These are phyloP conservation scores for Mycena sp. DNA, from an alignment of 1,284 basidiomycete genomes.

Conservation along the genomic window DNA sequence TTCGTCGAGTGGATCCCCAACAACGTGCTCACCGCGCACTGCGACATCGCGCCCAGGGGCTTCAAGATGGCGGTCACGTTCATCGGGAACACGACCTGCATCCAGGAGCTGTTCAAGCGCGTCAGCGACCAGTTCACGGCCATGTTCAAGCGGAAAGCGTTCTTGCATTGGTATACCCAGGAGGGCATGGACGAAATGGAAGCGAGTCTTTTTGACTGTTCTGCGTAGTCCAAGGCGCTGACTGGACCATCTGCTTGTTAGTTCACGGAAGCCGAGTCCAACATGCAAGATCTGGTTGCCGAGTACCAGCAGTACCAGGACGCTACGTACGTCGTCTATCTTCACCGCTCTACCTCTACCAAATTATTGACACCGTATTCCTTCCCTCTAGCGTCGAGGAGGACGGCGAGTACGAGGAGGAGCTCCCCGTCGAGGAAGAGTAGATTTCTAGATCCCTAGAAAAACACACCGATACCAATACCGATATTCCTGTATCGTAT, in stretches of 20 bases:
- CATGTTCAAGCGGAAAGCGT: conserved; percentile 99
- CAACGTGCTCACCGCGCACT: conserved; percentile 96
- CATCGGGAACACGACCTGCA: conserved; percentile 97
- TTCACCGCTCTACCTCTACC: too few relatives aligned
- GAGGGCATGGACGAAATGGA: conserved; percentile 99
- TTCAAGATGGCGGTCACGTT: conserved; percentile 98
- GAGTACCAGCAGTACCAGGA: conserved; percentile 98
- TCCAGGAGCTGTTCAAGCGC: conserved; percentile 98
- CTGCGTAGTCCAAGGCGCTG: too few relatives aligned
- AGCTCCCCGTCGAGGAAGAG: conserved; percentile 28
- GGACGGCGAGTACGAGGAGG: conserved; percentile 30
- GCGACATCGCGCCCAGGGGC: conserved; percentile 93
- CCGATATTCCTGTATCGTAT: conserved; percentile 4
- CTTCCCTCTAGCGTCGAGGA: conserved; percentile 52
- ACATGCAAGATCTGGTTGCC: conserved; percentile 95
- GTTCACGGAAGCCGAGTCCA: conserved; percentile 96
- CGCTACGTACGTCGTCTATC: conserved; percentile 70
- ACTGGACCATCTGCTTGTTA: too few relatives aligned
- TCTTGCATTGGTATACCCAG: conserved; percentile 99
- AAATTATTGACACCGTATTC: too few relatives aligned
- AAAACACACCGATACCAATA: not conserved
- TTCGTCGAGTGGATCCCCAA: conserved; percentile 99
- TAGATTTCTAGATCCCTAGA: conserved; percentile 5
- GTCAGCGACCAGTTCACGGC: conserved; percentile 97
- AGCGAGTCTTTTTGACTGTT: conserved; percentile 50